Percentiles rank a stretch among this genome's conserved stretches.
phyloP scores from a whole-genome alignment of 305 asterid genomes.

The Rubia peregrina region DNA sequence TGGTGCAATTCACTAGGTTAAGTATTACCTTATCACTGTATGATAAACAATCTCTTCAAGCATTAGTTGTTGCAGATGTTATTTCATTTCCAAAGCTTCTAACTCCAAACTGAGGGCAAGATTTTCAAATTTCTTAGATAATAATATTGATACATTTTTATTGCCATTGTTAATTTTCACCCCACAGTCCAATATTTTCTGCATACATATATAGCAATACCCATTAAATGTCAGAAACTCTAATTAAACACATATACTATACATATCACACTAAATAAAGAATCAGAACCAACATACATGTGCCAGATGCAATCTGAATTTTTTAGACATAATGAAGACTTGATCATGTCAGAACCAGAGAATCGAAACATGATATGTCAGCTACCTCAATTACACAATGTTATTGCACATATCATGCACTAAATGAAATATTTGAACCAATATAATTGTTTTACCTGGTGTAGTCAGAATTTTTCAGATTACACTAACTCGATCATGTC shows the following conservation, averaged over 20 bases:
- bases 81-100: constrained; percentile 82
- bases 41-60: constrained; percentile 61
- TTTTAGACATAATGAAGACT: no score
- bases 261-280: no score
- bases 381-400: no score
- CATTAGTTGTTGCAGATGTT: constrained; percentile 59
- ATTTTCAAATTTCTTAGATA: constrained; percentile 57
- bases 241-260: no score
- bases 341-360: no score
- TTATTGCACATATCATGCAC: no score
- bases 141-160: constrained; percentile 65
- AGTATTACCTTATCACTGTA: constrained; percentile 50
- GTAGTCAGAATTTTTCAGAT: background rate
- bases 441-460: background rate
- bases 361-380: no score
- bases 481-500: no score
- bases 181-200: constrained; percentile 84
- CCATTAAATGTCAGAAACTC: background rate
- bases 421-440: no score
- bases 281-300: no score
- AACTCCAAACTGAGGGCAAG: constrained; percentile 61
- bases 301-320: no score
- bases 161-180: constrained; percentile 50
- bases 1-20: no score
- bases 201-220: constrained; percentile 23